These are phyloP conservation scores for Neoarthrinium moseri DNA, from an alignment of 2,329 filamentous ascomycete species.

Conservation along the genomic window DNA sequence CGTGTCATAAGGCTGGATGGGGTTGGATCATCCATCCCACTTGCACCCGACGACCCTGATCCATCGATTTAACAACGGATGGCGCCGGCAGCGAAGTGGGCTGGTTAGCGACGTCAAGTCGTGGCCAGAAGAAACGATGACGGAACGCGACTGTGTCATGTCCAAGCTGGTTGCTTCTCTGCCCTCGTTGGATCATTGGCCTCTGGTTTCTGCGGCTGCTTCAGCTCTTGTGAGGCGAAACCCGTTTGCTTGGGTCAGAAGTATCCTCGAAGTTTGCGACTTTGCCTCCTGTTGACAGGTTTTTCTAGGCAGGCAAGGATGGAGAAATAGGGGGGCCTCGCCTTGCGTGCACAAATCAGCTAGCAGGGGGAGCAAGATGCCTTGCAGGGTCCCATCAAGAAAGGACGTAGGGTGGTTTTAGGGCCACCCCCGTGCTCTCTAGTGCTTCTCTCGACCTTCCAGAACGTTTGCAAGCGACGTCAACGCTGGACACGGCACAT, in stretches of 20 bases:
- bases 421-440: not conserved
- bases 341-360: too few relatives aligned
- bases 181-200: too few relatives aligned
- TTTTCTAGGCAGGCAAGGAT: too few relatives aligned
- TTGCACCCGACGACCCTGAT: not conserved
- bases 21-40: too few relatives aligned
- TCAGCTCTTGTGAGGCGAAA: too few relatives aligned
- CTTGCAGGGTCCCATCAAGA: conserved; percentile 1
- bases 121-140: not conserved
- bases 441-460: conserved; percentile 1
- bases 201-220: too few relatives aligned
- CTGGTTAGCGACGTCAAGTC: not conserved
- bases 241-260: too few relatives aligned
- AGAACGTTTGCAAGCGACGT: not conserved
- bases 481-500: not conserved
- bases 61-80: not conserved
- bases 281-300: too few relatives aligned
- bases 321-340: too few relatives aligned
- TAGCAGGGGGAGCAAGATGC: too few relatives aligned
- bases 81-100: conserved; percentile 6
- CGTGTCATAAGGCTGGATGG: conserved; percentile 6
- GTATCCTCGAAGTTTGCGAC: too few relatives aligned
- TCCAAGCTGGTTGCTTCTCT: too few relatives aligned
- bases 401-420: conserved; percentile 1
- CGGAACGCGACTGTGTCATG: not conserved